Evolutionary conservation across 2,329 filamentous ascomycete genomes (phyloP).

Genomic region (Sarocladiaceae sp.): DNA sequence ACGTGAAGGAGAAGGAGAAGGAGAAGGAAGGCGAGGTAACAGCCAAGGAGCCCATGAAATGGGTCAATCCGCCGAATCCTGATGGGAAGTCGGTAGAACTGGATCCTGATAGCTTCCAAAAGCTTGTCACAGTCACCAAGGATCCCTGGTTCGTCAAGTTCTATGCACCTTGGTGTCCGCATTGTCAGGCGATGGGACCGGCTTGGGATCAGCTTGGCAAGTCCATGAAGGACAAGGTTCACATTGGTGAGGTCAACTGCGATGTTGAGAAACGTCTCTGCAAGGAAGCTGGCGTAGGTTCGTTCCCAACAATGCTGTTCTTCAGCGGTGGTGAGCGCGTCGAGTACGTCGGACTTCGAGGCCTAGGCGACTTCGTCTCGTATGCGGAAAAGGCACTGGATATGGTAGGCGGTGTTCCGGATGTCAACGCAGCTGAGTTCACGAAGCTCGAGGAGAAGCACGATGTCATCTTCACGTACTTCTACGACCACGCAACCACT

Average conservation of each 20-base stretch:
- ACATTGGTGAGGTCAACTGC: constrained; percentile 95
- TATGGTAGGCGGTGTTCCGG: constrained; percentile 68
- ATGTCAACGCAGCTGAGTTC: constrained; percentile 74
- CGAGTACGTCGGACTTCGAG: constrained; percentile 88
- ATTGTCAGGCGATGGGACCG: constrained; percentile 89
- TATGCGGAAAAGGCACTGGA: constrained; percentile 86
- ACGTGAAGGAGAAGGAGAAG: constrained; percentile 24
- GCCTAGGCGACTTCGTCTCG: constrained; percentile 81
- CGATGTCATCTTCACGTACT: constrained; percentile 95
- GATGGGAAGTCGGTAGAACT: constrained; percentile 71
- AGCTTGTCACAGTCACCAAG: constrained; percentile 76
- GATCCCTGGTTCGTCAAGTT: constrained; percentile 99
- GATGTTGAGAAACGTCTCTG: constrained; percentile 83
- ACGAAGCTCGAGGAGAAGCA: constrained; percentile 85
- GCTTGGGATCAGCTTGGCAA: constrained; percentile 87
- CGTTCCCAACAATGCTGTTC: constrained; percentile 87
- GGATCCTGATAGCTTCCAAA: constrained; percentile 81
- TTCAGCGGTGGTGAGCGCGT: constrained; percentile 89
- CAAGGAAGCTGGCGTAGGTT: constrained; percentile 77
- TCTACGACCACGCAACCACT: constrained; percentile 94
- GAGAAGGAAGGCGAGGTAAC: constrained; percentile 42
- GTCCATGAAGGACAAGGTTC: constrained; percentile 84
- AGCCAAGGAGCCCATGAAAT: constrained; percentile 23
- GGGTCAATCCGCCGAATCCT: constrained; percentile 55
- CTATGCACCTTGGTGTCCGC: constrained; percentile 94